These are phyloP conservation scores for Aspergillus jensenii DNA, from an alignment of 2,329 filamentous ascomycete genomes.

Conservation along the genomic window DNA sequence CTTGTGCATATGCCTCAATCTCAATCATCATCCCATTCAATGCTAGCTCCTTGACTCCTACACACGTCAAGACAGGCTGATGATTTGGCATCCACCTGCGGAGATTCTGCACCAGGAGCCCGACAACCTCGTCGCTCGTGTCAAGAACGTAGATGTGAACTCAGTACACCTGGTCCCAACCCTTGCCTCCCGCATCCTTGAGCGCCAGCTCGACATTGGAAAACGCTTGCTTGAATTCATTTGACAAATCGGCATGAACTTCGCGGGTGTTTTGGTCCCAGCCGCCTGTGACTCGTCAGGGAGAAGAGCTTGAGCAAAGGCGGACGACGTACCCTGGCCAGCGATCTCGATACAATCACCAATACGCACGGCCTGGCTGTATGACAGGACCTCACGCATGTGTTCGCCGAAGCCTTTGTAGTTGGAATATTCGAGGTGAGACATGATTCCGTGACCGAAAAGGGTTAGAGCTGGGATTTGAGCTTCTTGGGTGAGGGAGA, in stretches of 20 bases:
- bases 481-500: too few species aligned
- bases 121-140: slow-evolving; percentile 39
- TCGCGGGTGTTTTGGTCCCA: slow-evolving; percentile 28
- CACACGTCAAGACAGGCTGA: slow-evolving; percentile 53
- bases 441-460: slow-evolving; percentile 26
- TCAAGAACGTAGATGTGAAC: slow-evolving; percentile 49
- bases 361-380: slow-evolving; percentile 51
- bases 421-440: slow-evolving; percentile 38
- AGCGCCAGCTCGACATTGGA: slow-evolving; percentile 55
- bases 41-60: slow-evolving; percentile 53
- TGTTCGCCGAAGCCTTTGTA: slow-evolving; percentile 42
- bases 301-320: not conserved
- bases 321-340: slow-evolving; percentile 21
- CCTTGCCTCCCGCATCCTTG: slow-evolving; percentile 53
- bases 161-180: slow-evolving; percentile 51
- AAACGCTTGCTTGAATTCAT: slow-evolving; percentile 55
- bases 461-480: not conserved
- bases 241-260: slow-evolving; percentile 38
- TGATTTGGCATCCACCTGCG: slow-evolving; percentile 54
- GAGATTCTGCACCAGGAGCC: slow-evolving; percentile 49
- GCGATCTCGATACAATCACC: slow-evolving; percentile 48
- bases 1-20: slow-evolving; percentile 57
- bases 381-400: slow-evolving; percentile 34
- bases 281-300: slow-evolving; percentile 27
- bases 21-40: slow-evolving; percentile 56